A percentile compares a stretch with the other conserved stretches of the same genome.
phyloP scores from a whole-genome alignment of 2,329 filamentous ascomycete genomes.

The Alternaria brassicae region DNA sequence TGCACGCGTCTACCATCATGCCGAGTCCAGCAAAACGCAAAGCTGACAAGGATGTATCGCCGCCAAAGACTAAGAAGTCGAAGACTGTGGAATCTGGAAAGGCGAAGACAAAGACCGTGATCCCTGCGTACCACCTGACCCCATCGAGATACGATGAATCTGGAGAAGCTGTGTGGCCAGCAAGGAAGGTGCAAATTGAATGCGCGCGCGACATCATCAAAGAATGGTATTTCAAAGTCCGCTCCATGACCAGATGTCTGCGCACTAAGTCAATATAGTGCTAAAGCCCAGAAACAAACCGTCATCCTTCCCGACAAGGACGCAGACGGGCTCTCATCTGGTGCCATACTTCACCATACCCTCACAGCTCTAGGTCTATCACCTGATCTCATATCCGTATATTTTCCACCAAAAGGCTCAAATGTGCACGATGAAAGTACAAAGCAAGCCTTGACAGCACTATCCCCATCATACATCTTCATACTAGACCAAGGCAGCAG shows the following conservation, averaged over 20 bases:
- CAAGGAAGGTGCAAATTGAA: conserved; percentile 62
- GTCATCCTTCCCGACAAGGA: conserved; percentile 74
- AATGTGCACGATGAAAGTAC: conserved; percentile 65
- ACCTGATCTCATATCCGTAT: conserved; percentile 60
- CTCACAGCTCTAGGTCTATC: conserved; percentile 65
- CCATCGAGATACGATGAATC: conserved; percentile 34
- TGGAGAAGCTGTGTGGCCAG: conserved; percentile 67
- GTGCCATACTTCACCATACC: conserved; percentile 68
- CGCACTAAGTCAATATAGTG: conserved; percentile 51
- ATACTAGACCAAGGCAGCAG: conserved; percentile 71
- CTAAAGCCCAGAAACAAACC: conserved; percentile 57
- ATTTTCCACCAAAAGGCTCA: conserved; percentile 66
- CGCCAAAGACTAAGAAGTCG: conserved; percentile 33
- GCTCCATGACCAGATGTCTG: neutral
- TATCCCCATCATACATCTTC: conserved; percentile 65
- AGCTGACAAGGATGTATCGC: conserved; percentile 23
- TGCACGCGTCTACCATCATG: conserved; percentile 26
- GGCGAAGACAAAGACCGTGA: conserved; percentile 18
- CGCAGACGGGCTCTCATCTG: conserved; percentile 70
- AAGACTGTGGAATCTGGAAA: conserved; percentile 16
- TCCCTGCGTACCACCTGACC: conserved; percentile 44
- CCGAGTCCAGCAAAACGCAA: conserved; percentile 43
- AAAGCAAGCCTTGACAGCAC: conserved; percentile 58
- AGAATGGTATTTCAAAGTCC: conserved; percentile 58
- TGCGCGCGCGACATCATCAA: conserved; percentile 63